phyloP scores from a whole-genome alignment of 179 eudicot species.

The Amaranthus tricolor region DNA sequence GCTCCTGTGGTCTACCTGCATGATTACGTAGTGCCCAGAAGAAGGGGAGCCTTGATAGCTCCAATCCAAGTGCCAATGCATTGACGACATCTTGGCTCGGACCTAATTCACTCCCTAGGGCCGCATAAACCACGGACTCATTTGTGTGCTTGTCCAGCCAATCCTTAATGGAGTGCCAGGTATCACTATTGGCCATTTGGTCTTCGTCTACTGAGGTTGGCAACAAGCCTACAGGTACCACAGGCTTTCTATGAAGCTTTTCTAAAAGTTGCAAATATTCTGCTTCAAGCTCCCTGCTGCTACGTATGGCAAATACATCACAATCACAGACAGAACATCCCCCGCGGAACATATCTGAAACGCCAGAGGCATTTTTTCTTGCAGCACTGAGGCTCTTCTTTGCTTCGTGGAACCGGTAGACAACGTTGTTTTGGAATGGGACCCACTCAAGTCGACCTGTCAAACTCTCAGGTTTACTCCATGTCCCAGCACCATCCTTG shows the following conservation, averaged over 20 bases:
- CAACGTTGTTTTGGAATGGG: conserved; percentile 28
- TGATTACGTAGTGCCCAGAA: conserved; percentile 41
- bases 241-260: conserved; percentile 36
- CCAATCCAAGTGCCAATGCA: conserved; percentile 48
- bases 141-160: conserved; percentile 39
- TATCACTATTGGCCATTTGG: background rate
- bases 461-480: conserved; percentile 22
- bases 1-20: conserved; percentile 9
- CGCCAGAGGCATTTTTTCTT: conserved; percentile 26
- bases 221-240: conserved; percentile 38
- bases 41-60: conserved; percentile 36
- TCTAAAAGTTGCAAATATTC: conserved; percentile 38
- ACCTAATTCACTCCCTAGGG: conserved; percentile 47
- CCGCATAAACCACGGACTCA: conserved; percentile 43
- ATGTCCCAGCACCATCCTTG: conserved; percentile 17
- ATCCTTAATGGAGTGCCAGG: conserved; percentile 11
- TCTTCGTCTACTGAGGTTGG: conserved; percentile 10
- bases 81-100: conserved; percentile 36
- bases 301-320: conserved; percentile 32
- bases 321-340: conserved; percentile 30
- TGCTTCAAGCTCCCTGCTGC: conserved; percentile 41
- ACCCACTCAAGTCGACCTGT: conserved; percentile 29
- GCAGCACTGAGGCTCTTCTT: conserved; percentile 13
- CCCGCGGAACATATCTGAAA: conserved; percentile 22
- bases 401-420: conserved; percentile 34